Base-by-base conservation (phyloP, 805 yeast species). In the Saturnispora diversa region DNA sequence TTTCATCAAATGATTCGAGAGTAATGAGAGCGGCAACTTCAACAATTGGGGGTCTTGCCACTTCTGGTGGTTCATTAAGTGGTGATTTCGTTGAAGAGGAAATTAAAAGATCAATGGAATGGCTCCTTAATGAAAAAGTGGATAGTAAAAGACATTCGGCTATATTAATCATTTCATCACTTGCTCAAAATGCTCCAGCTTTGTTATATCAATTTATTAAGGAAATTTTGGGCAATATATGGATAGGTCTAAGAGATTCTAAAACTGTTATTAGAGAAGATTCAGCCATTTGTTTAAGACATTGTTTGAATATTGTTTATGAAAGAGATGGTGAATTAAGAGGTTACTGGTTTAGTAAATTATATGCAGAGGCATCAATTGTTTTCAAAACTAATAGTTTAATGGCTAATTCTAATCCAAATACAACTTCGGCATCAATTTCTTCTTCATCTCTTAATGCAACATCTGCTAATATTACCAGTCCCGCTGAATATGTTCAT, bases 41-140 rank as follows among this genome's bases (percentile, higher is more conserved):
- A 39, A 85, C 95, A 0, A 67, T 92, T 47, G 98, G 97, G 10
- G 82, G 81, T 53, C 67, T 90, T 49, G 94, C 97, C 0, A 75
- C 79, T 5, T 90, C 94, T 0, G 95, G 95, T 21, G 92, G 94
- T 1, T 77, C 94, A 1, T 62, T 87, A 40, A 85, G 95, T 0
- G 87, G 94, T 1, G 96, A 87, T 37, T 82, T 90, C 58, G 96
- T 92, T 21, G 97, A 90, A 46, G 83, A 77, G 51, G 96, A 90
- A 58, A 92, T 92, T 7, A 84, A 82, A 54, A 71, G 84, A 36
- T 85, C 95, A 29, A 69, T 90, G 37, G 98, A 92, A 59, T 82
- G 96, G 90, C 70, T 90, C 19, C 84, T 85, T 25, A 71, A 81
- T n/a, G 95, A 87, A 47, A 80, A 85, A 48, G 86, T 82, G 52